Conservation (phyloP, 129 eudicot species). For the Escallonia herrerae region DNA sequence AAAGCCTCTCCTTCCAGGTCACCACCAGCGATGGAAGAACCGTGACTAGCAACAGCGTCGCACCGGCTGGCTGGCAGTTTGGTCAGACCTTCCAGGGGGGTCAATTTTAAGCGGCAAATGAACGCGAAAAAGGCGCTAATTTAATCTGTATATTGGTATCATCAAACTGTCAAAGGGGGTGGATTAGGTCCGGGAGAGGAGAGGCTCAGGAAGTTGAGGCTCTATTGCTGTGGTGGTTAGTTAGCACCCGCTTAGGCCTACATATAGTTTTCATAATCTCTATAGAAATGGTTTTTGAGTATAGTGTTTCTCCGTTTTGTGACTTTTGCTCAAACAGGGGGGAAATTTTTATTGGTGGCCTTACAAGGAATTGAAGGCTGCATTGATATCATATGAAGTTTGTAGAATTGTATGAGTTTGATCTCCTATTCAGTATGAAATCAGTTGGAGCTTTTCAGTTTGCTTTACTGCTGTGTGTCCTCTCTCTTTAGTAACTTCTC, state of each 20-base stretch:
- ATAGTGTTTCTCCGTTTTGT: not conserved
- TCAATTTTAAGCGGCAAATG: constrained; percentile 36
- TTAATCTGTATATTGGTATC: constrained; percentile 21
- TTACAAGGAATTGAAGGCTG: constrained; percentile 16
- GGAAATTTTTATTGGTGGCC: constrained; percentile 7
- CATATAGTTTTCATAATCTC: not conserved
- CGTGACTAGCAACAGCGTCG: constrained; percentile 51
- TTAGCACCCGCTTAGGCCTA: constrained; percentile 67
- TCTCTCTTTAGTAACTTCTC: too few relatives aligned
- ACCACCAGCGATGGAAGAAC: constrained; percentile 79
- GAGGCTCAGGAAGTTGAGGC: constrained; percentile 19
- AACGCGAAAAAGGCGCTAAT: not conserved
- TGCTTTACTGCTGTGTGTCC: too few relatives aligned
- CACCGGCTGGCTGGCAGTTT: constrained; percentile 66
- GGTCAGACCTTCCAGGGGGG: constrained; percentile 72
- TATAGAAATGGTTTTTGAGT: not conserved
- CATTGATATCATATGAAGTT: constrained; percentile 17
- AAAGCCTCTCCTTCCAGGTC: constrained; percentile 62
- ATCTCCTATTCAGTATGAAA: not conserved
- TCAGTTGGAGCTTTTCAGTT: too few relatives aligned
- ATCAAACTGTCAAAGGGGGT: not conserved
- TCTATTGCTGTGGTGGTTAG: constrained; percentile 62
- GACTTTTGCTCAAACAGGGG: not conserved
- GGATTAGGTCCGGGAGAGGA: constrained; percentile 4
- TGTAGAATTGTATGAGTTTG: constrained; percentile 12